phyloP scores from a whole-genome alignment of 495 filamentous ascomycete species.

The Evernia prunastri region DNA sequence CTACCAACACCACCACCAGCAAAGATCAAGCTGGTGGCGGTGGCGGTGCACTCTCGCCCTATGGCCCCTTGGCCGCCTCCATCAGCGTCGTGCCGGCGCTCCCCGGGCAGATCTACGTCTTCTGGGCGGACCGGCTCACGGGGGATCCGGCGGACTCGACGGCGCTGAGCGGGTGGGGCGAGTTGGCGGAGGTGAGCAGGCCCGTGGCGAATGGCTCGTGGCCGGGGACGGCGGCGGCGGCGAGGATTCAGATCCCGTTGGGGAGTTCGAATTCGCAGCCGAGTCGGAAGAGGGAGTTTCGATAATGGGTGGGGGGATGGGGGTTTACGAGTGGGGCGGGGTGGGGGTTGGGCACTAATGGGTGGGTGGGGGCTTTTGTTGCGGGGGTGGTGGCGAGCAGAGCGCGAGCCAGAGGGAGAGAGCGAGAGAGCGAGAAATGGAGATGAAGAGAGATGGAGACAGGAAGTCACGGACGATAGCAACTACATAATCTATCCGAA shows the following conservation, averaged over 20 bases:
- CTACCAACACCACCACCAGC: too few relatives aligned
- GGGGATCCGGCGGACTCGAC: conserved; percentile 11
- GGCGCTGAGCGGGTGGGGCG: conserved; percentile 14
- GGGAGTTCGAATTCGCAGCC: conserved; percentile 18
- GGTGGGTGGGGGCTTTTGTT: too few relatives aligned
- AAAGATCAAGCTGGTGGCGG: neutral
- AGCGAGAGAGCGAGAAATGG: too few relatives aligned
- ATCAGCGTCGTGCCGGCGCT: conserved; percentile 18
- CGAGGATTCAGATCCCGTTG: conserved; percentile 16
- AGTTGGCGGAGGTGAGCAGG: conserved; percentile 15
- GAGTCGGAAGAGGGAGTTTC: neutral
- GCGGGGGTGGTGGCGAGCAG: too few relatives aligned
- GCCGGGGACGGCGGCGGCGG: conserved; percentile 11
- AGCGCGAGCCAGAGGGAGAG: too few relatives aligned
- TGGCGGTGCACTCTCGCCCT: conserved; percentile 18
- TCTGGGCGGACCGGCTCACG: conserved; percentile 22
- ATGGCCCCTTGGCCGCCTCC: conserved; percentile 21
- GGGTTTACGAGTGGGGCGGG: neutral
- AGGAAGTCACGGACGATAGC: too few relatives aligned
- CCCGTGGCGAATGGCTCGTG: conserved; percentile 8
- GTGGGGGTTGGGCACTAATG: neutral
- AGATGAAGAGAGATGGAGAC: too few relatives aligned
- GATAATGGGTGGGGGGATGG: neutral
- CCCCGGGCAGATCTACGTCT: conserved; percentile 14
- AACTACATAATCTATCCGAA: too few relatives aligned